phyloP scores from a whole-genome alignment of 1,139 yeast genomes.

The Taphrina wiesneri region DNA sequence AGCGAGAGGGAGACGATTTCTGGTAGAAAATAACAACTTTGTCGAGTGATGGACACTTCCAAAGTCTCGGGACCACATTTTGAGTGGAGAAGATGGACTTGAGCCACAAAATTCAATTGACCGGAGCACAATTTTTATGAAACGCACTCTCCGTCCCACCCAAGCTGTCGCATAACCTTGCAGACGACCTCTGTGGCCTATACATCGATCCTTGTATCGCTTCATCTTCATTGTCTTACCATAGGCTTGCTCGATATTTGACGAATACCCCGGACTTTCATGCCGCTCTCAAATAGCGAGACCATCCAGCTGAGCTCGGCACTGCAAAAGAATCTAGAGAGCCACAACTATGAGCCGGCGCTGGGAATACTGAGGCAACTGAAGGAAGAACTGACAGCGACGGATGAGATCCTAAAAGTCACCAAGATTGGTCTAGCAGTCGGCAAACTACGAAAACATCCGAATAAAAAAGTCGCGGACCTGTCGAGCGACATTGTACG shows the following conservation, averaged over 20 bases:
- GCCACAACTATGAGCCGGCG: conserved; percentile 51
- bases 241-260: neutral
- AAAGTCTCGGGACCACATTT: neutral
- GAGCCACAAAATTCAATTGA: neutral
- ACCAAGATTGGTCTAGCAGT: conserved; percentile 99
- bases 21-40: too few species aligned
- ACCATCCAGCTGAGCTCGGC: conserved; percentile 8
- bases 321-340: conserved; percentile 15
- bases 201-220: too few species aligned
- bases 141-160: too few species aligned
- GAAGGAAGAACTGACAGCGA: conserved; percentile 74
- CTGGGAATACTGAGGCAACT: conserved; percentile 66
- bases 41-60: too few species aligned
- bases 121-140: neutral
- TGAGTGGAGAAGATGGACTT: neutral
- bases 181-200: neutral
- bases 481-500: conserved; percentile 80
- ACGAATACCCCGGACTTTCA: neutral
- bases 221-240: too few species aligned
- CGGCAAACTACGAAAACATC: conserved; percentile 75
- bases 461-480: conserved; percentile 63
- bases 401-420: conserved; percentile 74
- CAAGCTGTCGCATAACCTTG: neutral
- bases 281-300: conserved; percentile 20
- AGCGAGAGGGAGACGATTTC: too few species aligned